These are phyloP conservation scores for Taiwanofungus camphoratus DNA, from an alignment of 1,284 basidiomycete genomes.

Conservation along the genomic window DNA sequence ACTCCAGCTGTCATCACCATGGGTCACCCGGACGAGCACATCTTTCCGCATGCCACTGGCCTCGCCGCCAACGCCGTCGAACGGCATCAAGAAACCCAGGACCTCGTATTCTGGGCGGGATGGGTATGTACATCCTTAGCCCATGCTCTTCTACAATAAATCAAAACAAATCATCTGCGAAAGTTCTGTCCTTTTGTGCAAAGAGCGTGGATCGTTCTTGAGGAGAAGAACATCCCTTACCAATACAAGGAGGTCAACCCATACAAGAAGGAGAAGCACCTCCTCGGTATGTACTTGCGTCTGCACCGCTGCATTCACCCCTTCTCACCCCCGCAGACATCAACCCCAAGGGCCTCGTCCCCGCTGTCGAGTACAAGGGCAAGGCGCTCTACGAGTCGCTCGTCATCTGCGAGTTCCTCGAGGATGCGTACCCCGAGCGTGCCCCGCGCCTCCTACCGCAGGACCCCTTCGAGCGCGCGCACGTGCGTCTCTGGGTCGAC, in stretches of 20 bases:
- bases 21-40: slow-evolving; percentile 40
- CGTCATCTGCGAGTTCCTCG: slow-evolving; percentile 55
- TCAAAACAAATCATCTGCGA: not conserved
- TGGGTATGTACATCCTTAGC: slow-evolving; percentile 38
- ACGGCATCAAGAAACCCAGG: slow-evolving; percentile 43
- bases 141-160: not conserved
- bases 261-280: slow-evolving; percentile 62
- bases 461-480: slow-evolving; percentile 45
- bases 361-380: slow-evolving; percentile 52
- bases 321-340: slow-evolving; percentile 33
- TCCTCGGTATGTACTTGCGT: slow-evolving; percentile 36
- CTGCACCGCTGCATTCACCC: not conserved
- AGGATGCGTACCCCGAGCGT: slow-evolving; percentile 45
- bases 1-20: no score
- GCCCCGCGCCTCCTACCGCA: slow-evolving; percentile 40
- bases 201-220: slow-evolving; percentile 63
- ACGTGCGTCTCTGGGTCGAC: slow-evolving; percentile 49
- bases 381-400: slow-evolving; percentile 57
- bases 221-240: slow-evolving; percentile 58
- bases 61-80: slow-evolving; percentile 47
- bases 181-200: slow-evolving; percentile 70
- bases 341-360: slow-evolving; percentile 67
- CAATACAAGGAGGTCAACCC: slow-evolving; percentile 66
- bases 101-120: slow-evolving; percentile 55
- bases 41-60: slow-evolving; percentile 55